A percentile compares a stretch with the other conserved stretches of the same genome.
These are phyloP conservation scores for Aspergillus steynii DNA, from an alignment of 495 filamentous ascomycete species.

Conservation along the genomic window DNA sequence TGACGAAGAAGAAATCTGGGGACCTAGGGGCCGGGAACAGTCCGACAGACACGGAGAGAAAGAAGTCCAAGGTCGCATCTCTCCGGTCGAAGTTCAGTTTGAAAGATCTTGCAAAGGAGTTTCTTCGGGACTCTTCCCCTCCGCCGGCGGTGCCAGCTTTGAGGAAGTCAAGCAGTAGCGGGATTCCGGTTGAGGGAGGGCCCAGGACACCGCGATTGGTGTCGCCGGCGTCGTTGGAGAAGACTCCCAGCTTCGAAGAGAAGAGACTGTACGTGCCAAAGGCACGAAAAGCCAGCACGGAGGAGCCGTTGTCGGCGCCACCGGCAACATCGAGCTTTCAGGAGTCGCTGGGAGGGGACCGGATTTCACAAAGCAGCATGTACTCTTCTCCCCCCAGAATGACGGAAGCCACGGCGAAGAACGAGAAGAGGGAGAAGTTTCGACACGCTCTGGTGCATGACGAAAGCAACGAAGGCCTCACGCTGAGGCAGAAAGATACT, in stretches of 20 bases:
- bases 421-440: neutral
- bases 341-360: slow-evolving; percentile 3
- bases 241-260: slow-evolving; percentile 9
- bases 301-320: slow-evolving; percentile 21
- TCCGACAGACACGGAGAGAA: slow-evolving; percentile 16
- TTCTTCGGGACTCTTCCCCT: slow-evolving; percentile 17
- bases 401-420: neutral
- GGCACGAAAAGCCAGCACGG: neutral
- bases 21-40: neutral
- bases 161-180: neutral
- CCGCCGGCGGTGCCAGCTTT: slow-evolving; percentile 18
- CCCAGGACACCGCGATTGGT: neutral
- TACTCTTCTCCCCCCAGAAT: neutral
- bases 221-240: too few relatives aligned
- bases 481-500: neutral
- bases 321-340: slow-evolving; percentile 7
- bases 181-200: neutral
- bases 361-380: slow-evolving; percentile 5
- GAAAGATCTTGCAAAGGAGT: slow-evolving; percentile 36
- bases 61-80: slow-evolving; percentile 29
- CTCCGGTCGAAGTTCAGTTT: slow-evolving; percentile 36
- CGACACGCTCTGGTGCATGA: neutral
- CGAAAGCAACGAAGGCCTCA: neutral
- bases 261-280: slow-evolving; percentile 19
- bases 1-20: neutral